phyloP scores from a whole-genome alignment of 2,329 filamentous ascomycete species.

The Podosphaera fusca region DNA sequence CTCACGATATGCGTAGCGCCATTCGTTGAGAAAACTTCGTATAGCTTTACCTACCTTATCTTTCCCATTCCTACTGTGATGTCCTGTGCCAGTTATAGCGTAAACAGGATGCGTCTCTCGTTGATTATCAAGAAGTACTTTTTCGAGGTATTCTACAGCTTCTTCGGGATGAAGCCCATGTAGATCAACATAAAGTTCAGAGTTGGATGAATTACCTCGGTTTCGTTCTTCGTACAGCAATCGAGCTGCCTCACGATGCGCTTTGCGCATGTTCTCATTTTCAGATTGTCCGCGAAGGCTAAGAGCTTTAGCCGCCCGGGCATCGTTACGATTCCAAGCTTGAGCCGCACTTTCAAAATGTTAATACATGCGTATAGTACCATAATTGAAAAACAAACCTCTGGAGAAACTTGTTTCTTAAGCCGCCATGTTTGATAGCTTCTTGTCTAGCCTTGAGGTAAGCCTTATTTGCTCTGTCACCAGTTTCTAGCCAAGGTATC shows the following conservation, averaged over 20 bases:
- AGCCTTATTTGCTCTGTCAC: slow-evolving; percentile 69
- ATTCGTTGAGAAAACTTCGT: slow-evolving; percentile 76
- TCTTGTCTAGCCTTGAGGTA: slow-evolving; percentile 90
- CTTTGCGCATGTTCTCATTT: slow-evolving; percentile 92
- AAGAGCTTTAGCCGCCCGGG: slow-evolving; percentile 81
- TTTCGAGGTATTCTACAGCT: slow-evolving; percentile 81
- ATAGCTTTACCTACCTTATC: slow-evolving; percentile 95
- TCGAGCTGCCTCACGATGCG: slow-evolving; percentile 77
- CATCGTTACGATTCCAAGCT: slow-evolving; percentile 96
- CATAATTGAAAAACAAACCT: slow-evolving; percentile 30
- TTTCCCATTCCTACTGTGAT: slow-evolving; percentile 96
- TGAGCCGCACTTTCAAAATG: slow-evolving; percentile 51
- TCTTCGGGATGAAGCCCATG: slow-evolving; percentile 98
- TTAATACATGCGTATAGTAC: slow-evolving; percentile 2
- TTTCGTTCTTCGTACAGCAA: slow-evolving; percentile 90
- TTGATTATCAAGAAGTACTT: slow-evolving; percentile 63
- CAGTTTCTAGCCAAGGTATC: slow-evolving; percentile 91
- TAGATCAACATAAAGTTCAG: slow-evolving; percentile 80
- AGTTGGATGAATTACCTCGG: slow-evolving; percentile 31
- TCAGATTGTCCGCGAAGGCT: slow-evolving; percentile 88
- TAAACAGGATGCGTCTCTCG: slow-evolving; percentile 58
- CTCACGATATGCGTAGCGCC: slow-evolving; percentile 86
- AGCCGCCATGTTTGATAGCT: slow-evolving; percentile 88
- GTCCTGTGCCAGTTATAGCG: slow-evolving; percentile 87
- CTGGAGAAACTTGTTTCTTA: slow-evolving; percentile 91